Evolutionary conservation across 129 eudicot species (phyloP), one percentile per base, ranked within the genome.

Genomic region (Scalesia atractyloides): DNA sequence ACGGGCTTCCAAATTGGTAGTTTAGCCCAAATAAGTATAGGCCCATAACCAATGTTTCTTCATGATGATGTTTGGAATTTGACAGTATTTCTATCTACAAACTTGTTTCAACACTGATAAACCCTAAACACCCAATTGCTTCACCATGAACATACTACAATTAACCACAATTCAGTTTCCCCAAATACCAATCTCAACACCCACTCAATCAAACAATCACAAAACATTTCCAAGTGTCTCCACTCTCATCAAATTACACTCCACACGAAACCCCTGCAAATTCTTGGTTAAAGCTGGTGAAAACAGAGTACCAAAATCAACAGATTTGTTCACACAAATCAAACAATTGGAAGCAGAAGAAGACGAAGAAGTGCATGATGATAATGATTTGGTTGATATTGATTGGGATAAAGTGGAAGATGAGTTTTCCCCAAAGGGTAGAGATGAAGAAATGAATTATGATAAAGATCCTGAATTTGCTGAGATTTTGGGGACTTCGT

Each of bases 391-490:
- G 53, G 73, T 66, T 54, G 89, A 86, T 69, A 56, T 79, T 6
- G 84, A 73, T 17, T 85, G 76, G 65, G 82, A 77, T 30, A 90
- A 80, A 16, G 93, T 68, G 16, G 84, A 79, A 33, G 83, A 68
- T 41, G 95, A 83, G 66, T 83, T 89, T 68, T 81, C 90, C 33
- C 81, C 83, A 47, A 43, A 63, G 49, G 80, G 78, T 48, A 75
- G 68, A 65, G 93, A 81, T 8, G 86, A 80, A 64, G 91, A 76
- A 69, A 80, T 64, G 63, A 84, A 88, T 80, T 90, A 86, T 80
- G 99, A 94, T 70, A 90, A 79, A 61, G 92, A 94, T 73, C 99
- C 99, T 69, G 99, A 94, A 58, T 84, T 94, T 83, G 97, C 93
- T 72, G 91, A 90, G 41, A 88, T 94, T 84, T 72, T 90, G 66